Evolutionary conservation across 2,329 filamentous ascomycete genomes (phyloP).

Genomic region (Neonectria ditissima): DNA sequence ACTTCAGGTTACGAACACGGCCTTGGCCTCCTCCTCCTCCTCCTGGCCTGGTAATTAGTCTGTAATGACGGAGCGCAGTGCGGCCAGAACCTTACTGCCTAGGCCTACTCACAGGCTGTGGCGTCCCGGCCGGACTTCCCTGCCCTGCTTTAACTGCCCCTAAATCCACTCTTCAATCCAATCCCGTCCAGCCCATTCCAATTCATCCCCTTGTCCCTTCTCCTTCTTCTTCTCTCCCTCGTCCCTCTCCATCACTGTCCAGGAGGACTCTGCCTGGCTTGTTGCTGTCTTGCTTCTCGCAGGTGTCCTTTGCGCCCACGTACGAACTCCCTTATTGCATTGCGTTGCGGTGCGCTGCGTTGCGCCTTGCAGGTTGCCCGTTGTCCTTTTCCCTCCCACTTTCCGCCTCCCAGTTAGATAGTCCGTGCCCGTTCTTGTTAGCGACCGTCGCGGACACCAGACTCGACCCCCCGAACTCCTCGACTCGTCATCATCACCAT

Average conservation of each 20-base stretch:
- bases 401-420: neutral
- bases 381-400: neutral
- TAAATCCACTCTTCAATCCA: slow-evolving; percentile 32
- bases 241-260: slow-evolving; percentile 13
- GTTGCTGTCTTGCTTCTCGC: slow-evolving; percentile 11
- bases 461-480: neutral
- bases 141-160: slow-evolving; percentile 10
- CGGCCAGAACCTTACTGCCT: neutral
- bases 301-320: neutral
- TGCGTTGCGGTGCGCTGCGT: slow-evolving; percentile 4
- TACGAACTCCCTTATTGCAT: slow-evolving; percentile 4
- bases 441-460: neutral
- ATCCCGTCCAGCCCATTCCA: slow-evolving; percentile 38
- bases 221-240: slow-evolving; percentile 33
- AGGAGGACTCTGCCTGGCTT: neutral
- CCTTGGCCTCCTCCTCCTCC: no score
- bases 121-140: neutral
- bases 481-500: slow-evolving; percentile 17
- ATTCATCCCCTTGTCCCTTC: slow-evolving; percentile 28
- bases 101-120: no score
- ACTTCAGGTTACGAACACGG: neutral
- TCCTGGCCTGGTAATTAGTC: neutral
- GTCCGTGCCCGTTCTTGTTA: neutral
- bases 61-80: neutral
- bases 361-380: neutral